Evolutionary conservation across 1,139 yeast genomes (phyloP), one percentile per base, ranked within the genome.

Genomic region (Hanseniaspora gamundiae): DNA sequence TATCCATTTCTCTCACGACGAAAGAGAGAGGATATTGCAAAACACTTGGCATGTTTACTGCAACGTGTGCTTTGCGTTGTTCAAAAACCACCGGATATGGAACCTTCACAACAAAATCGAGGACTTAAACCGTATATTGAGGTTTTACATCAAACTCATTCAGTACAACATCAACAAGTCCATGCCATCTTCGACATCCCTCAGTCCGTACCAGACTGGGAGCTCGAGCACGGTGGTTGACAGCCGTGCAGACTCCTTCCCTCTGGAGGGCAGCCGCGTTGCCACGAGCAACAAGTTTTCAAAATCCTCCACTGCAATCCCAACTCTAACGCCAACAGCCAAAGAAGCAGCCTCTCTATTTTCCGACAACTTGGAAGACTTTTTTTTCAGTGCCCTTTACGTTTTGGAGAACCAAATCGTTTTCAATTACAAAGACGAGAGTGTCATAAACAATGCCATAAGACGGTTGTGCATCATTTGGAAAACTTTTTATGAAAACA

Each of bases 401-500:
- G 62, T 66, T 21, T 56, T 74, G 49, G 75, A 71, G 47, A 62
- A 65, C 40, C 62, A 62, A 30, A 49, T 64, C 30, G 61, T 59
- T 14, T 57, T 57, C 45, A 57, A 56, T 41, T 57, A 57, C 33
- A 50, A 55, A 24, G 55, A 52, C 39, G 61, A 58, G 33, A 51
- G 51, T 31, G 52, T 56, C 1, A 54, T 60, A 45, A 57, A 59
- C 39, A 57, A 60, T n/a, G 59, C 63, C 3, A 49, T 62, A 30
- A 58, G 58, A 41, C 58, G 68, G 43, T 58, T 70, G 6, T 62
- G 69, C 7, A 53, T 65, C 0, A 59, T 70, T 9, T 80, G 88
- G 88, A 69, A 67, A 27, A 62, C 65, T 33, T 80, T 78, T 55
- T 74, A 73, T 48, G 62, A 68, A 11, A 68, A 71, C 36, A 68